Conservation (phyloP, 768 basidiomycete species). For the Pholiota microspora region DNA sequence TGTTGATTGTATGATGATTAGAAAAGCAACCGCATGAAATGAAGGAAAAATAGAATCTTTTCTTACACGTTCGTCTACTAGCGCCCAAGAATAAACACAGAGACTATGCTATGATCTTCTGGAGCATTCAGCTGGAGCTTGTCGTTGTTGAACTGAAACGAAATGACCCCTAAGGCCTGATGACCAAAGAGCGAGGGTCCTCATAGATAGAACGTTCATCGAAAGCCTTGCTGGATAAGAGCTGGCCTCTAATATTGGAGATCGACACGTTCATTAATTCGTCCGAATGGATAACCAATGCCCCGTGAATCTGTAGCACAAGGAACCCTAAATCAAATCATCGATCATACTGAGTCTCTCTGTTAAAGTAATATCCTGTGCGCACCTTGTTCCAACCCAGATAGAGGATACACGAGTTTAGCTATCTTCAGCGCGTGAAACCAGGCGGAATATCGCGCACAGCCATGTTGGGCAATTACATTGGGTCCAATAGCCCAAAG, state of each 20-base stretch:
- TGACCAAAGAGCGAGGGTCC: not conserved
- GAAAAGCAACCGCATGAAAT: conserved; percentile 1
- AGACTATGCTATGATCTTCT: not conserved
- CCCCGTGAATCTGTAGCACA: not conserved
- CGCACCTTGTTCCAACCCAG: not conserved
- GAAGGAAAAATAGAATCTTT: not conserved
- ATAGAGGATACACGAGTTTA: not conserved
- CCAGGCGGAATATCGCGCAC: not conserved
- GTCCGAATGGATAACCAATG: not conserved
- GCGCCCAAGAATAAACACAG: not conserved
- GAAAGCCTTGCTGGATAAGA: not conserved
- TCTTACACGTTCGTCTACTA: conserved; percentile 2
- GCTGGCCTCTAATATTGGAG: not conserved
- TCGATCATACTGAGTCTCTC: too few species aligned
- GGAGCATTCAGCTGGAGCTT: not conserved
- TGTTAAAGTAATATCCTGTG: not conserved
- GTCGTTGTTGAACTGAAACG: not conserved
- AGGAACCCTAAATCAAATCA: not conserved
- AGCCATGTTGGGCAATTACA: too few species aligned
- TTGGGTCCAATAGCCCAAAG: not conserved
- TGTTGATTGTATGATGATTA: not conserved
- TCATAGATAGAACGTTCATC: not conserved
- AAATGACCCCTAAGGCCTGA: not conserved
- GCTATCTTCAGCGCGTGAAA: not conserved
- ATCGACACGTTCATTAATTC: not conserved